Evolutionary conservation across 192 early-diverging fungal species (phyloP).

Genomic region (Coemansia sp.): DNA sequence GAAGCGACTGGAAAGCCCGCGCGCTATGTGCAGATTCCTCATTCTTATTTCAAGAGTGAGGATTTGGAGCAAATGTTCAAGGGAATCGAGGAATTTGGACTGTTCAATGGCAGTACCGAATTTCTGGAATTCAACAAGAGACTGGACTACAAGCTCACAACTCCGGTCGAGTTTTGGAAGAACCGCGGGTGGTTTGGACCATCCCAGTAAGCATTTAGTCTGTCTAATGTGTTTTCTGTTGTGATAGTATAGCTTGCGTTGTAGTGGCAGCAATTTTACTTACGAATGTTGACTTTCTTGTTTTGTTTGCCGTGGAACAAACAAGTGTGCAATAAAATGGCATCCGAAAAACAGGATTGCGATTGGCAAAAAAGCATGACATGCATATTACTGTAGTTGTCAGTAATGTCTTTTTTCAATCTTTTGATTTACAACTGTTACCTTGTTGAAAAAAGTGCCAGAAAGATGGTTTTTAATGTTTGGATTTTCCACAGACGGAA

Average conservation of each 20-base stretch:
- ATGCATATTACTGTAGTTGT: background rate
- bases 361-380: background rate
- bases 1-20: slow-evolving; percentile 20
- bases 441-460: background rate
- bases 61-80: slow-evolving; percentile 22
- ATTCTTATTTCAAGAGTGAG: slow-evolving; percentile 6
- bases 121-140: slow-evolving; percentile 29
- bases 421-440: background rate
- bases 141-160: slow-evolving; percentile 19
- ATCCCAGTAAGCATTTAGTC: background rate
- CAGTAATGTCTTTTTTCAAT: background rate
- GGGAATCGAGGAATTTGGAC: slow-evolving; percentile 18
- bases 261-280: background rate
- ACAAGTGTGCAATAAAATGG: background rate
- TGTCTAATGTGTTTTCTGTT: too few species aligned
- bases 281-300: too few species aligned
- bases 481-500: too few species aligned
- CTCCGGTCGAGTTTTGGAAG: slow-evolving; percentile 29
- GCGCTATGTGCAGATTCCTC: slow-evolving; percentile 17
- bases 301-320: too few species aligned
- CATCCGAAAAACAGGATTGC: background rate
- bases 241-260: background rate
- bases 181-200: slow-evolving; percentile 57
- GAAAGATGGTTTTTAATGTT: too few species aligned
- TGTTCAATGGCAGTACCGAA: slow-evolving; percentile 9